Conservation (phyloP, 1,284 basidiomycete genomes). For the Moniliella sp. region DNA sequence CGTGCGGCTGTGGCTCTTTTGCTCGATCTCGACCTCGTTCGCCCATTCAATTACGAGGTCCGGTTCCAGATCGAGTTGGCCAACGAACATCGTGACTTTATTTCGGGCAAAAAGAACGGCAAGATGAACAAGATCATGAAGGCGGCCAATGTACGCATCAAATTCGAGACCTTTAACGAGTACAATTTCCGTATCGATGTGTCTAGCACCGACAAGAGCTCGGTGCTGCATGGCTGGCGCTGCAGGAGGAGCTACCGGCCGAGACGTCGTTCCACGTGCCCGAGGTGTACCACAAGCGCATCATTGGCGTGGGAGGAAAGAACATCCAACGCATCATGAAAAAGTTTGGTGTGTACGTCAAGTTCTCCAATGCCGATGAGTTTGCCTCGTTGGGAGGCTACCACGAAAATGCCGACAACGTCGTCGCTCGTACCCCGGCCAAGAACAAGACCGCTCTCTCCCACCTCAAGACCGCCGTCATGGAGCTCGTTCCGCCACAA, state of each 20-base stretch:
- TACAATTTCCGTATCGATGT: slow-evolving; percentile 93
- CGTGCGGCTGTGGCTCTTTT: slow-evolving; percentile 64
- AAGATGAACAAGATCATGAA: slow-evolving; percentile 40
- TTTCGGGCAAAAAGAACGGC: slow-evolving; percentile 39
- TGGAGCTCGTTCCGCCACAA: slow-evolving; percentile 92
- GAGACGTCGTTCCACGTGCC: slow-evolving; percentile 97
- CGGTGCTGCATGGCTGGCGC: slow-evolving; percentile 65
- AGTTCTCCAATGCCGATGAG: slow-evolving; percentile 88
- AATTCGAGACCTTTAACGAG: slow-evolving; percentile 96
- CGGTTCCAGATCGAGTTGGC: slow-evolving; percentile 94
- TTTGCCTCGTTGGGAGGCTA: slow-evolving; percentile 84
- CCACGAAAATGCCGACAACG: slow-evolving; percentile 93
- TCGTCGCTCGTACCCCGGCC: slow-evolving; percentile 82
- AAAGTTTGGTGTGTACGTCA: slow-evolving; percentile 95
- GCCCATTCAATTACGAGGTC: slow-evolving; percentile 87
- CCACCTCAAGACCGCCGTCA: slow-evolving; percentile 80
- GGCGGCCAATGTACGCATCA: slow-evolving; percentile 64
- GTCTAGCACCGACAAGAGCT: slow-evolving; percentile 36
- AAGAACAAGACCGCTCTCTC: slow-evolving; percentile 92
- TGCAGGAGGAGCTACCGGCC: slow-evolving; percentile 92
- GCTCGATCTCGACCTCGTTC: slow-evolving; percentile 70
- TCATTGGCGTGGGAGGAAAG: slow-evolving; percentile 91
- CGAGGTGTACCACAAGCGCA: slow-evolving; percentile 92
- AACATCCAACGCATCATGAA: slow-evolving; percentile 99
- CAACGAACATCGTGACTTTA: slow-evolving; percentile 93